Evolutionary conservation across 2,329 filamentous ascomycete species (phyloP), one percentile per base, ranked within the genome.

Genomic region (Xylariaceae sp.): DNA sequence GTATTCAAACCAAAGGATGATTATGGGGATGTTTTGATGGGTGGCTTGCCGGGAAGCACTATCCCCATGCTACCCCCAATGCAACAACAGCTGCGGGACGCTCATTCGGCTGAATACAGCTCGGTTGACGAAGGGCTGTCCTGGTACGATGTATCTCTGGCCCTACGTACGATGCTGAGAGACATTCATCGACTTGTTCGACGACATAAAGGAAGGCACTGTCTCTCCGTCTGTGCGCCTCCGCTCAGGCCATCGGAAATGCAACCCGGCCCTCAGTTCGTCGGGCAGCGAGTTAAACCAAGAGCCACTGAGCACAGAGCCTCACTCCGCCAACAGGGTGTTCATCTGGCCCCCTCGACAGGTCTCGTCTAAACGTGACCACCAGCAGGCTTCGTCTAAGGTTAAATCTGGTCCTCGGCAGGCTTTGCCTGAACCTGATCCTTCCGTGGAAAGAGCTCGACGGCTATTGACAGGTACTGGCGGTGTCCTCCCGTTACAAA

Each of bases 141-240:
- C 5, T 62, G 66, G 69, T 26, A 69, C 72, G 37, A 78, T 73
- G 9, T 70, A 71, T 30, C 59, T 78, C 31, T 67, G 73, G 16
- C 65, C 68, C 3, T 84, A 84, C 53, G 68, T 74, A 35, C 56
- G 66, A 9, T 62, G 67, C 2, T 70, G 69, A 44, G 66, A 65
- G 15, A 67, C 77, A 0, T 83, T 77, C 50, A 38, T 83, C 4
- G 80, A 84, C 47, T 55, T 84, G 0, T 70, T 81, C 5, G 67
- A 79, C 44, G 69, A 75, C 69, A 3, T 34, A 56, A 2, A 64
- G 60, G 40, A 64, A 56, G 21, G 46, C 54, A 2, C 41, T 47
- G 3, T 49, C 57, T n/a, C 44, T 55, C 3, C 61, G 60, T 35
- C 44, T 63, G 13, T 77, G 9, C 67, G 71, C 4, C 59, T 84